These are phyloP conservation scores for Saccharomycopsis sp. DNA, from an alignment of 805 yeast species.

Conservation along the genomic window DNA sequence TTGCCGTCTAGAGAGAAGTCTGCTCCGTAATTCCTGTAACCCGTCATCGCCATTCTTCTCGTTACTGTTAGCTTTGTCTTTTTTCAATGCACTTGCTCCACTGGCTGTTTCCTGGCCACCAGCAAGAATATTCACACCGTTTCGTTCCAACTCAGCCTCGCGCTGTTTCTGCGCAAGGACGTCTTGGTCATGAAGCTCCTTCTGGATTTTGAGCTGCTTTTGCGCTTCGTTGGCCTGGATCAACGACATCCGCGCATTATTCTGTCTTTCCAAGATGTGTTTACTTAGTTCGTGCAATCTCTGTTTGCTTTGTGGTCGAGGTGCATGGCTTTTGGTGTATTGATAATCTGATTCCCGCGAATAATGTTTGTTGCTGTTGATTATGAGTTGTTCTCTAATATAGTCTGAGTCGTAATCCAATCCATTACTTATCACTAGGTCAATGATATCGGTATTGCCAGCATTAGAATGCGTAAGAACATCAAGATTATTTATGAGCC, in stretches of 20 bases:
- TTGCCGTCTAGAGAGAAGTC: constrained; percentile 11
- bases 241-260: constrained; percentile 1
- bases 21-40: constrained; percentile 9
- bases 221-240: constrained; percentile 3
- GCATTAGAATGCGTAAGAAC: neutral
- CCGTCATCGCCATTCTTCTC: constrained; percentile 1
- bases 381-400: constrained; percentile 5
- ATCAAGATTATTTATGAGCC: constrained; percentile 1
- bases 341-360: neutral
- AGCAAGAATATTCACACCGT: neutral
- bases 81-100: neutral
- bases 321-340: neutral
- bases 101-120: neutral
- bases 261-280: constrained; percentile 1
- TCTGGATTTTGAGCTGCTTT: neutral
- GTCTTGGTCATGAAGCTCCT: neutral
- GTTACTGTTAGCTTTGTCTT: too few relatives aligned
- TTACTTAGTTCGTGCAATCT: neutral
- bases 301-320: neutral
- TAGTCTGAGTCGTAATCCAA: constrained; percentile 13
- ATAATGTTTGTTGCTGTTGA: neutral
- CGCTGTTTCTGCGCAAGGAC: neutral
- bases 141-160: neutral
- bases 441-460: neutral
- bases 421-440: constrained; percentile 3